Percentiles rank a stretch among this genome's conserved stretches.
Conservation (phyloP, 306 rosid genomes). For the Prunus campanulata region DNA sequence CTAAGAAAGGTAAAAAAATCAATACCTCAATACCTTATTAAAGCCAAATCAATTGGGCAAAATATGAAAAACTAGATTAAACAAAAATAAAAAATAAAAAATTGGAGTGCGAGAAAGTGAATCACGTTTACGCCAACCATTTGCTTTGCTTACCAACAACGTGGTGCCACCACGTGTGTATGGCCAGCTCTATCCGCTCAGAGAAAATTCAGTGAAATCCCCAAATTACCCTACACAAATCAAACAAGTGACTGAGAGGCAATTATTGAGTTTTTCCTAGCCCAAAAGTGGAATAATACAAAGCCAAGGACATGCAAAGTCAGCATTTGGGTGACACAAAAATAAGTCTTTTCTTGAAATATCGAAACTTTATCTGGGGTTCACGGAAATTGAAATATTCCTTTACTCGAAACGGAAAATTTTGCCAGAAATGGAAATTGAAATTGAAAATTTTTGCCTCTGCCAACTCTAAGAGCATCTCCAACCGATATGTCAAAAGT, state of each 20-base stretch:
- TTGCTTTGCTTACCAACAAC: not conserved
- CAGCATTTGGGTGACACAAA: not conserved
- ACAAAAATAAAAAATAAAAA: too few species aligned
- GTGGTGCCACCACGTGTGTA: slow-evolving; percentile 3
- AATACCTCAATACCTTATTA: too few species aligned
- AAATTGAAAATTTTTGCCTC: not conserved
- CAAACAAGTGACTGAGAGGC: not conserved
- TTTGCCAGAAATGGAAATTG: not conserved
- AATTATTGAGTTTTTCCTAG: not conserved
- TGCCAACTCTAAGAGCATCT: too few species aligned
- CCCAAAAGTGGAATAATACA: not conserved
- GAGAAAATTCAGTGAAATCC: not conserved
- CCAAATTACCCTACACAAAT: not conserved
- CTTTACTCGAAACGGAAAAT: not conserved
- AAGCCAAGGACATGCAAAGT: not conserved
- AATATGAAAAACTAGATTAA: too few species aligned
- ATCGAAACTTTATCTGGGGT: not conserved
- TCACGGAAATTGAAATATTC: not conserved
- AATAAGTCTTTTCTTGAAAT: not conserved
- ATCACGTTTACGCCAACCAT: not conserved
- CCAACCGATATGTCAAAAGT: too few species aligned
- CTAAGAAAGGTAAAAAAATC: too few species aligned
- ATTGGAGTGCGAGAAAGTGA: not conserved
- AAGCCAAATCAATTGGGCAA: too few species aligned
- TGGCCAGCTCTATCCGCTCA: not conserved